These are phyloP conservation scores for Lactarius deliciosus DNA, from an alignment of 768 basidiomycete genomes.

Conservation along the genomic window DNA sequence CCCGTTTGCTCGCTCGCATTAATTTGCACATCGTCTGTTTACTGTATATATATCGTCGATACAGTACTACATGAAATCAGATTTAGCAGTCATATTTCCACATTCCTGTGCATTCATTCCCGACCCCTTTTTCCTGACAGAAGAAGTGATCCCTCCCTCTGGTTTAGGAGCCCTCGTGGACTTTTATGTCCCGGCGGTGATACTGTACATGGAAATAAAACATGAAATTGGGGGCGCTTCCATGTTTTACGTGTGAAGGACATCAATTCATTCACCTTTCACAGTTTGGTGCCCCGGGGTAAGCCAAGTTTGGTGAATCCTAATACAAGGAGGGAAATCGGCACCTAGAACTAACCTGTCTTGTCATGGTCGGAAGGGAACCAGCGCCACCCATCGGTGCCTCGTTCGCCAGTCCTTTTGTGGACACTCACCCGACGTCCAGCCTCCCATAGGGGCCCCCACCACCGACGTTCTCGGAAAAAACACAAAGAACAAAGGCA, in stretches of 20 bases:
- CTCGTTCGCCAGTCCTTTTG: slow-evolving; percentile 3
- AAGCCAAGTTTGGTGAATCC: slow-evolving; percentile 12
- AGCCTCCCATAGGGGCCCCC: slow-evolving; percentile 1
- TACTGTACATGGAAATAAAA: slow-evolving; percentile 1
- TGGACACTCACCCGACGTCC: background rate
- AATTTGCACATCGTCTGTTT: slow-evolving; percentile 18
- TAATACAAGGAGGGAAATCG: background rate
- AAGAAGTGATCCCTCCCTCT: background rate
- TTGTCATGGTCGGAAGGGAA: slow-evolving; percentile 13
- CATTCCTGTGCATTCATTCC: slow-evolving; percentile 5
- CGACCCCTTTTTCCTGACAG: slow-evolving; percentile 9
- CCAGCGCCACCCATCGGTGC: slow-evolving; percentile 11
- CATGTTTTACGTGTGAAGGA: slow-evolving; percentile 20
- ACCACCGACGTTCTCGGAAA: slow-evolving; percentile 11
- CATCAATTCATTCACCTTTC: background rate
- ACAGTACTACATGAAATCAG: slow-evolving; percentile 6
- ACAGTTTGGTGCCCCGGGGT: background rate
- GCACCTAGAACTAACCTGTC: background rate
- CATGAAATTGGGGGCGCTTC: background rate
- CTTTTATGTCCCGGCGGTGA: slow-evolving; percentile 1
- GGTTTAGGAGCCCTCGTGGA: background rate
- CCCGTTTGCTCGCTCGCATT: slow-evolving; percentile 6
- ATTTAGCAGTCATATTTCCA: slow-evolving; percentile 13
- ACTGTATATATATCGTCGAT: slow-evolving; percentile 18
- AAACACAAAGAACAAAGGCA: slow-evolving; percentile 1